phyloP scores from a whole-genome alignment of 2,329 filamentous ascomycete species.

The Zasmidium angulare region DNA sequence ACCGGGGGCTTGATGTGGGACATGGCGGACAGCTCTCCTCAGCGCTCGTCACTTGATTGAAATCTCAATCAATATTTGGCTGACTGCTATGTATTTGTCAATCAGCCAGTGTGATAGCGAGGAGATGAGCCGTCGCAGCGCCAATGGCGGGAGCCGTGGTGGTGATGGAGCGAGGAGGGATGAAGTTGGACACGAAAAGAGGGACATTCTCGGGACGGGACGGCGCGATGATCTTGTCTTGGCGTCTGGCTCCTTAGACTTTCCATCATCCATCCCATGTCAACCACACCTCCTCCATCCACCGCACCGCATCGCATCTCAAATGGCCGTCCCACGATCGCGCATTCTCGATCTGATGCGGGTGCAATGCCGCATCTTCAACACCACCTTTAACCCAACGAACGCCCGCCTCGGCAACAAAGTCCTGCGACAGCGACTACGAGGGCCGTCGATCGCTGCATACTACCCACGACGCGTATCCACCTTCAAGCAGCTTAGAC shows the following conservation, averaged over 20 bases:
- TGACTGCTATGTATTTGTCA: not conserved
- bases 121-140: constrained; percentile 32
- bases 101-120: constrained; percentile 17
- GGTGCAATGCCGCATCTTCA: constrained; percentile 93
- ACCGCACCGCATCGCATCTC: no score
- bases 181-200: no score
- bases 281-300: constrained; percentile 1
- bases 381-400: constrained; percentile 85
- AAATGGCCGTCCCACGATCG: constrained; percentile 55
- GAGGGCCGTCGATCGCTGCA: constrained; percentile 75
- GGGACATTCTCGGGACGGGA: not conserved
- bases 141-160: not conserved
- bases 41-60: constrained; percentile 18
- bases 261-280: not conserved
- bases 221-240: not conserved
- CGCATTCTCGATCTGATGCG: constrained; percentile 71
- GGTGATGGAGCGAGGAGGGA: not conserved
- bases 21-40: constrained; percentile 29
- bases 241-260: not conserved
- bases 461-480: constrained; percentile 83
- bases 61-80: no score
- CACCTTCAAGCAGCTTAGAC: constrained; percentile 71
- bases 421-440: constrained; percentile 82
- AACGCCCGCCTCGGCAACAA: constrained; percentile 83
- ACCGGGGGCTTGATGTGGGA: not conserved